phyloP scores from a whole-genome alignment of 176 grass and related monocot genomes.

The Oryza officinalis region DNA sequence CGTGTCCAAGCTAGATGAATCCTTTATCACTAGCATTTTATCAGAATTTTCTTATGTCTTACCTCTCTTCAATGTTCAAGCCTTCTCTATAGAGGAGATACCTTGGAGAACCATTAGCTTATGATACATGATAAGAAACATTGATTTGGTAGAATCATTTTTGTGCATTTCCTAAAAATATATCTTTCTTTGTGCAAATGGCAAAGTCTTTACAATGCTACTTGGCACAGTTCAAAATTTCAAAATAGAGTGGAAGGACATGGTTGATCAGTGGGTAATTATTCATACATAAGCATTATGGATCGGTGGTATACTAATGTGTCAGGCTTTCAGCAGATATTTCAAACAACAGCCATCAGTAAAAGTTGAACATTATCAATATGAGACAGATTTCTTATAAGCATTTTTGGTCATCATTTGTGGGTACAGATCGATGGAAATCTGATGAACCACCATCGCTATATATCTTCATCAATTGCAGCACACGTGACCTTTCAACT shows the following conservation, averaged over 20 bases:
- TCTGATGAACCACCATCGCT: constrained; percentile 65
- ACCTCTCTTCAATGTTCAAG: not conserved
- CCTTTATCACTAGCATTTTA: not conserved
- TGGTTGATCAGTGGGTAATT: not conserved
- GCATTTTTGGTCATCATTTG: constrained; percentile 7
- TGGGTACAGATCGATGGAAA: constrained; percentile 70
- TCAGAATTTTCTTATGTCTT: not conserved
- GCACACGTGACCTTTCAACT: constrained; percentile 82
- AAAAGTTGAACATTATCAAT: not conserved
- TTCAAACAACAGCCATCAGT: not conserved
- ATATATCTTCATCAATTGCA: constrained; percentile 96
- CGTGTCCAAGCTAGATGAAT: not conserved
- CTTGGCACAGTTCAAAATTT: not conserved
- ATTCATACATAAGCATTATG: not conserved
- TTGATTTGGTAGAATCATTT: not conserved
- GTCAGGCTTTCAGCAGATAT: not conserved
- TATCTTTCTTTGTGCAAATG: not conserved
- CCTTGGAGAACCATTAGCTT: not conserved
- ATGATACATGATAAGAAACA: not conserved
- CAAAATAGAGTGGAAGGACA: not conserved
- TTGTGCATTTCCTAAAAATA: not conserved
- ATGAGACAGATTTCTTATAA: not conserved
- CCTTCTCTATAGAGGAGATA: not conserved
- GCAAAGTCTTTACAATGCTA: not conserved
- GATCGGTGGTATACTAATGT: constrained; percentile 5